Evolutionary conservation across 129 eudicot species (phyloP).

Genomic region (carrot (Daucus carota)): DH1_v3.0 NC_030382.2:55219001-55219500

Average conservation of each 20-base stretch:
- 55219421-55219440: slow-evolving; percentile 85
- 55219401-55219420: slow-evolving; percentile 92
- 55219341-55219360: slow-evolving; percentile 92
- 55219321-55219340: slow-evolving; percentile 95
- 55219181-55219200: too few species aligned
- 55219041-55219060: background rate
- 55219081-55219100: background rate
- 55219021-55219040: background rate
- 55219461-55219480: slow-evolving; percentile 89
- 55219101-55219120: background rate
- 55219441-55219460: slow-evolving; percentile 91
- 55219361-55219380: slow-evolving; percentile 58
- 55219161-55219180: background rate
- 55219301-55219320: slow-evolving; percentile 2
- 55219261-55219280: background rate
- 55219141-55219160: background rate
- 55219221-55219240: background rate
- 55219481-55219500: slow-evolving; percentile 86
- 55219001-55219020: background rate
- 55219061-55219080: background rate
- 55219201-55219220: too few species aligned
- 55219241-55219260: background rate
- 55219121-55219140: background rate
- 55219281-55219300: background rate
- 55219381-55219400: slow-evolving; percentile 73